Base-by-base conservation (phyloP, 805 yeast species). In the Candida yuanshanica region DNA sequence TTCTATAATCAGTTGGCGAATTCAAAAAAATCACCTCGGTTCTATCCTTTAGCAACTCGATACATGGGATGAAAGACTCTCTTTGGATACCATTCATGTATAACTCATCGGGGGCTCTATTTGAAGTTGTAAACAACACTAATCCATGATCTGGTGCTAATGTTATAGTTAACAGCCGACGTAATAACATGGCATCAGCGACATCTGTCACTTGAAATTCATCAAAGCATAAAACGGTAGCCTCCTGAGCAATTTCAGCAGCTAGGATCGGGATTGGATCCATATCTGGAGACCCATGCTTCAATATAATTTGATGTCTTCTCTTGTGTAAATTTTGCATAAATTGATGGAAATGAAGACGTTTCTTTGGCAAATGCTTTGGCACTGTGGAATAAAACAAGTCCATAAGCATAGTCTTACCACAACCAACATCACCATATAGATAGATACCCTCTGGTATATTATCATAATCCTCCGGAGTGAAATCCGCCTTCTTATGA, bases 191-290 rank as follows among this genome's bases (percentile, higher is more conserved):
- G 2, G 99, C 99, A 63, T 93, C 99, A 0, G 98, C 99, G 23
- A 93, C 97, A 61, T 93, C 99, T 1, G 96, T 88, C 33, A 93
- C 99, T 64, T 93, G 98, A 58, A 93, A 91, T 65, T 93, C 99
- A 64, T 93, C 99, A 59, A 93, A 87, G 62, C 99, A 93, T 45
- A 93, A 62, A 1, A 93, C 79, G 1, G 91, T 82, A 4, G 93
- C 73, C 37, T 73, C 69, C 47, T 74, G 74, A 1, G 97, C 85
- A 42, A 93, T 77, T 53, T 87, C 95, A 45, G 81, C 79, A 0
- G 97, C 96, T 26, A 89, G 65, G 25, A 78, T 61, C 2, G 96
- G 96, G 38, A 90, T 81, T 3, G 90, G 82, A 54, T 90, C 97
- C 39, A 83, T 65, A 48, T 83, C 89, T 22, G 68, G 70, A 29